phyloP scores from a whole-genome alignment of 78 protist genomes.

The Blattamonas nauphoetae region DNA sequence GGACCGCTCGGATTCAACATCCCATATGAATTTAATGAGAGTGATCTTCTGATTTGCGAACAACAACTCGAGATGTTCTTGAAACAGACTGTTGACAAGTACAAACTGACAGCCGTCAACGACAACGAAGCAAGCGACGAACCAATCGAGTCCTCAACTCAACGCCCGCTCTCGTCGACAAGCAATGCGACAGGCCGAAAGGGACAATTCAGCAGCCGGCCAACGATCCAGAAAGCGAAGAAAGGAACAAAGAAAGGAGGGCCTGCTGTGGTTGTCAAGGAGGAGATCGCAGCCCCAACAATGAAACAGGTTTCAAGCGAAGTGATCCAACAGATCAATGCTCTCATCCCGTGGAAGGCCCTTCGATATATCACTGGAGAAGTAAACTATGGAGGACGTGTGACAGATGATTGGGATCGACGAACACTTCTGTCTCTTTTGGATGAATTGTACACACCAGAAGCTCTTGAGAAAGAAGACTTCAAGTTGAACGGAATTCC shows the following conservation, averaged over 20 bases:
- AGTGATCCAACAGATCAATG: neutral
- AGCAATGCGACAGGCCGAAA: neutral
- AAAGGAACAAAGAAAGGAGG: neutral
- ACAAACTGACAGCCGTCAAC: neutral
- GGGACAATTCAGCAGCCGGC: too few species aligned
- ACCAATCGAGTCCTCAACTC: neutral
- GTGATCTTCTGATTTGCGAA: constrained; percentile 35
- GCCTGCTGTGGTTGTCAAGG: too few species aligned
- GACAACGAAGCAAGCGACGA: neutral
- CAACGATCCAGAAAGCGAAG: neutral
- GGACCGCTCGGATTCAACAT: constrained; percentile 46
- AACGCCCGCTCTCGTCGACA: neutral
- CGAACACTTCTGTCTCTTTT: constrained; percentile 30
- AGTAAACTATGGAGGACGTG: constrained; percentile 71
- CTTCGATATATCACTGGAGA: constrained; percentile 46
- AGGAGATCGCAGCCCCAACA: neutral
- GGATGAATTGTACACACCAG: neutral
- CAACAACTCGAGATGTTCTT: constrained; percentile 30
- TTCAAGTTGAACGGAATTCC: neutral
- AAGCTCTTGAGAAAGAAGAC: neutral
- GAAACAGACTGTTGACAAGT: neutral
- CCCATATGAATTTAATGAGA: constrained; percentile 44
- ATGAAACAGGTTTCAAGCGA: neutral
- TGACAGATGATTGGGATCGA: constrained; percentile 67
- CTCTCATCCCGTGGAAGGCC: constrained; percentile 33